phyloP scores from a whole-genome alignment of 2,329 filamentous ascomycete genomes.

The Botrytis elliptica region DNA sequence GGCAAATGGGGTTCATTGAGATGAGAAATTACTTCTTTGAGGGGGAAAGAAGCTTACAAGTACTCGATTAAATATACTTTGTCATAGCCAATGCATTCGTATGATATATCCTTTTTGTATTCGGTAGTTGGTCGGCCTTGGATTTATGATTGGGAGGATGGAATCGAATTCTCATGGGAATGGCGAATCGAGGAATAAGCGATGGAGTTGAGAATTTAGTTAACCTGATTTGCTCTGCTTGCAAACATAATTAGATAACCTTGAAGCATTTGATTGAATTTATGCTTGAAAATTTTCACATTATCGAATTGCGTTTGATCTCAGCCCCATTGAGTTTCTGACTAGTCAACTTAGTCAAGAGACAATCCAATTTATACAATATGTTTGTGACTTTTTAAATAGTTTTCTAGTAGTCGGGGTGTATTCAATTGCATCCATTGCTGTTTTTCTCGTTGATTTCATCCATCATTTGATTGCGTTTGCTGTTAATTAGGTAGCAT shows the following conservation, averaged over 20 bases:
- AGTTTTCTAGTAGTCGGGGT: neutral
- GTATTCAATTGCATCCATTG: neutral
- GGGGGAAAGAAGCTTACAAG: neutral
- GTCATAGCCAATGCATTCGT: constrained; percentile 6
- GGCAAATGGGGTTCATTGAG: constrained; percentile 15
- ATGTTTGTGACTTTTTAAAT: neutral
- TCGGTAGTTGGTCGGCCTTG: constrained; percentile 15
- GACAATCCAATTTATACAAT: neutral
- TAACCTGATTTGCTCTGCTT: neutral
- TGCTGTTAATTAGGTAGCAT: neutral
- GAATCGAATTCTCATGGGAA: constrained; percentile 7
- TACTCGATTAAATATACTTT: constrained; percentile 15
- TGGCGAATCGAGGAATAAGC: constrained; percentile 11
- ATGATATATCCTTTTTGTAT: constrained; percentile 14
- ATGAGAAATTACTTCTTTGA: neutral
- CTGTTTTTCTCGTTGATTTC: neutral
- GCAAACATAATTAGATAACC: constrained; percentile 5
- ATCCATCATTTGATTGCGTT: neutral
- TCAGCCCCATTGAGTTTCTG: neutral
- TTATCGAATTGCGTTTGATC: neutral
- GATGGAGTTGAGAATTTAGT: constrained; percentile 12
- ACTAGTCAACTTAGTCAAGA: neutral
- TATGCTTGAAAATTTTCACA: neutral
- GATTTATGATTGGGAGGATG: constrained; percentile 12
- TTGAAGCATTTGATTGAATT: constrained; percentile 1